Base-by-base conservation (phyloP, 306 rosid genomes). In the Gynostemma pentaphyllum region DNA sequence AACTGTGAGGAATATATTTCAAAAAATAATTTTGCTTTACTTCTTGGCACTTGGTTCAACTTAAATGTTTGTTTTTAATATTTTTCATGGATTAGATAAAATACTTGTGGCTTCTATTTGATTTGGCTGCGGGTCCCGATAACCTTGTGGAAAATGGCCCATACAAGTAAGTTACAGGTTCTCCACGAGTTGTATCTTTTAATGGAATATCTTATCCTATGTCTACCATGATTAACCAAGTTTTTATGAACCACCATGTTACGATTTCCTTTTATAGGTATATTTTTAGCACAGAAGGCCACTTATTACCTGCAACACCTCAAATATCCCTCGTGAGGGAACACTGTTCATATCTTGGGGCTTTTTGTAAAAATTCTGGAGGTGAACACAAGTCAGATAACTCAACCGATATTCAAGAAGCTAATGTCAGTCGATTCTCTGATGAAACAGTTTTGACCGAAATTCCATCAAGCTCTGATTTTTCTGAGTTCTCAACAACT, bases 21-120 rank as follows among this genome's bases (percentile, higher is more conserved):
- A 34, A 16, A 18, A 15, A 23, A 34, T 28, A 56, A 40, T 28
- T 28, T 56, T 21, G 24, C 28, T 36, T 57, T 56, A 41, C 32
- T 51, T 40, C 62, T 59, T 41, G 21, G 23, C 50, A 10, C 41
- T 62, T 24, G 40, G 50, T 44, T 61, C 34, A 23, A n/a, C n/a
- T n/a, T n/a, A n/a, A n/a, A 37, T 13, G 19, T 27, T 39, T 41
- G 66, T 39, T 40, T 2, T 45, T 7, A 9, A 42, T 48, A 67
- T 59, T 62, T 30, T 73, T 44, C 55, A 67, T 45, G 36, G 64
- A 65, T 77, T 66, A 92, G 98, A 88, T 92, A 59, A 92, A 92
- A 76, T 92, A 92, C 75, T 74, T 92, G 75, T 92, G 98, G 98
- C 98, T 92, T 70, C 98, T 92, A 64, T 92, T 92, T 68, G 98